Conservation (phyloP, 331 rosid species). For the Prunus yedoensis region DNA sequence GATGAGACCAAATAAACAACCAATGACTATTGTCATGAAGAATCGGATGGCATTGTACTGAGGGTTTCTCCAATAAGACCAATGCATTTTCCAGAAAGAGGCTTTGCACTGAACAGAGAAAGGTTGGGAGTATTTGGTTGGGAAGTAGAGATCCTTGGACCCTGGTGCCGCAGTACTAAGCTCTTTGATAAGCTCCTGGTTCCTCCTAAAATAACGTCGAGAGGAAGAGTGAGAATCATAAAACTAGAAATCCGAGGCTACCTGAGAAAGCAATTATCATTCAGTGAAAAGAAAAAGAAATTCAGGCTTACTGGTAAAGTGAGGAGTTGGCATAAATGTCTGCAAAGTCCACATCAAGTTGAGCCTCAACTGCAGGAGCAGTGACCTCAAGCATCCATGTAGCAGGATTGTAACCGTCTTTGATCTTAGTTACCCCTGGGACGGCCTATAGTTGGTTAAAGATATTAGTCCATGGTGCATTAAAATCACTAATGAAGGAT, state of each 20-base stretch:
- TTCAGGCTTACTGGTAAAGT: constrained; percentile 30
- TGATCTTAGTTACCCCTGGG: constrained; percentile 45
- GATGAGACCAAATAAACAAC: constrained; percentile 39
- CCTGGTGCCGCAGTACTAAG: constrained; percentile 42
- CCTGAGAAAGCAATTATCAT: background rate
- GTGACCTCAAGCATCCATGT: constrained; percentile 71
- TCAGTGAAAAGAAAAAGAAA: too few species aligned
- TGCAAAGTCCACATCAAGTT: constrained; percentile 41
- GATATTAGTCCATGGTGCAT: background rate
- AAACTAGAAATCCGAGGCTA: background rate
- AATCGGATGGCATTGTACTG: constrained; percentile 43
- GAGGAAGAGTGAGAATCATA: background rate
- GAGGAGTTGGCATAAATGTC: constrained; percentile 38
- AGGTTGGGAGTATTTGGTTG: constrained; percentile 42
- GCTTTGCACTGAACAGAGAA: constrained; percentile 41
- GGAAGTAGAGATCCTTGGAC: constrained; percentile 46
- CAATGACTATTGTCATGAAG: constrained; percentile 36
- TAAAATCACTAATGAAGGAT: background rate
- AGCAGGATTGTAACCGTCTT: constrained; percentile 57
- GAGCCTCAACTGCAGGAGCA: constrained; percentile 42
- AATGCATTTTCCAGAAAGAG: constrained; percentile 47
- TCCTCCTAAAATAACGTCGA: constrained; percentile 35
- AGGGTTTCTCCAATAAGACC: constrained; percentile 62
- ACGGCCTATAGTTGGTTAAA: constrained; percentile 27
- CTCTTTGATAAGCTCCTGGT: constrained; percentile 43